phyloP scores from a whole-genome alignment of 768 basidiomycete species.

The Crassisporium funariophilum region DNA sequence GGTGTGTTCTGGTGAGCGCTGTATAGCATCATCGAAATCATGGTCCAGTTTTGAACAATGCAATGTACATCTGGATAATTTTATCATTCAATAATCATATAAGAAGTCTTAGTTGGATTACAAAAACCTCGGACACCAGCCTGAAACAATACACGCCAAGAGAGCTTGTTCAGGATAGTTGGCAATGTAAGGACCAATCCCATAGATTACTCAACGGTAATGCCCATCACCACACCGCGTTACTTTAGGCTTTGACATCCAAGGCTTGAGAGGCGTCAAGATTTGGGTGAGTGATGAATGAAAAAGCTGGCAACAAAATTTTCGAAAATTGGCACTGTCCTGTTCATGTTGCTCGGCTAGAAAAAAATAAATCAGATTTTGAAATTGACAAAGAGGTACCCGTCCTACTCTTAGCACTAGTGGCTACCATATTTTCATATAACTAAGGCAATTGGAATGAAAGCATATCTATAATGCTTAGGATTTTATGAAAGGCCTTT shows the following conservation, averaged over 20 bases:
- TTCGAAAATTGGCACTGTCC: slow-evolving; percentile 3
- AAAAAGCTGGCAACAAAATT: not conserved
- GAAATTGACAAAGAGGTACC: too few species aligned
- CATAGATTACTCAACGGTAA: too few species aligned
- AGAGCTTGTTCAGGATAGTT: not conserved
- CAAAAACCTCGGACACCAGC: not conserved
- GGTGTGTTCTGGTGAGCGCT: not conserved
- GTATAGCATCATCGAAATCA: not conserved
- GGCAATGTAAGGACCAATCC: slow-evolving; percentile 17
- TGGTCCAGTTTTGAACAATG: not conserved
- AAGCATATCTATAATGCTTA: too few species aligned
- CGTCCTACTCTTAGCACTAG: too few species aligned
- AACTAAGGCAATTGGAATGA: too few species aligned
- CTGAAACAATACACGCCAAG: not conserved
- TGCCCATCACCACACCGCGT: too few species aligned
- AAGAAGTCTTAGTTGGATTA: not conserved
- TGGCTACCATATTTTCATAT: too few species aligned
- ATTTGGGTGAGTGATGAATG: too few species aligned
- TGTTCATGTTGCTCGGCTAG: not conserved
- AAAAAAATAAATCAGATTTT: too few species aligned
- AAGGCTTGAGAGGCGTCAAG: too few species aligned
- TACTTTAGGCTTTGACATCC: too few species aligned
- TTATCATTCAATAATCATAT: not conserved
- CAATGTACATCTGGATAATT: not conserved
- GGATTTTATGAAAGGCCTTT: too few species aligned